These are phyloP conservation scores for Talaromyces pinophilus DNA, from an alignment of 2,329 filamentous ascomycete species.

Conservation along the genomic window DNA sequence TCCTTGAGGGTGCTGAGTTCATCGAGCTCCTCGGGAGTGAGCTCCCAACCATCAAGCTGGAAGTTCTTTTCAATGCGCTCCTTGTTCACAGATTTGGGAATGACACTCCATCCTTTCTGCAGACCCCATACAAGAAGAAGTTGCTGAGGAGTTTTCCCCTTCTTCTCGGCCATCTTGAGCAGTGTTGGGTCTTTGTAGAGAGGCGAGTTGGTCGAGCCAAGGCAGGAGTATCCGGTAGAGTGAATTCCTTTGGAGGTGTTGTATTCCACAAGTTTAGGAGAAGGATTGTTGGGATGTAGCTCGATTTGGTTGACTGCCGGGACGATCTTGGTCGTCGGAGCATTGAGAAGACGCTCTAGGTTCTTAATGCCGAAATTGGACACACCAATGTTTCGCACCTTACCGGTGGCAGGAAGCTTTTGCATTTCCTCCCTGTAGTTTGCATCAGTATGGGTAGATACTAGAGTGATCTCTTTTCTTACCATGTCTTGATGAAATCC, in stretches of 20 bases:
- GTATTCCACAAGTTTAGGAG: slow-evolving; percentile 56
- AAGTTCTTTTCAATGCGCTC: slow-evolving; percentile 75
- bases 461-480: slow-evolving; percentile 59
- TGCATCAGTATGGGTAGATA: slow-evolving; percentile 27
- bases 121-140: slow-evolving; percentile 70
- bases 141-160: slow-evolving; percentile 58
- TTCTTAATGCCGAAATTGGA: slow-evolving; percentile 84
- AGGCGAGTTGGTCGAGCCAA: slow-evolving; percentile 57
- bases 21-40: slow-evolving; percentile 71
- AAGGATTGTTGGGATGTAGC: slow-evolving; percentile 68
- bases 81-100: slow-evolving; percentile 79
- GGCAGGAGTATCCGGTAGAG: slow-evolving; percentile 58
- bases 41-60: slow-evolving; percentile 70
- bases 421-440: slow-evolving; percentile 52
- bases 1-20: slow-evolving; percentile 68
- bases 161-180: slow-evolving; percentile 56
- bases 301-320: slow-evolving; percentile 59
- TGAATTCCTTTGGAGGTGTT: slow-evolving; percentile 57
- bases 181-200: slow-evolving; percentile 57
- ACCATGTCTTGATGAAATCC: slow-evolving; percentile 79
- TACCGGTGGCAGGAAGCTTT: slow-evolving; percentile 52
- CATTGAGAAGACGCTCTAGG: slow-evolving; percentile 72
- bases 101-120: slow-evolving; percentile 77
- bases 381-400: slow-evolving; percentile 78
- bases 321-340: slow-evolving; percentile 58